These are phyloP conservation scores for Glycine soja DNA, from an alignment of 306 rosid species.

Conservation along the genomic window DNA sequence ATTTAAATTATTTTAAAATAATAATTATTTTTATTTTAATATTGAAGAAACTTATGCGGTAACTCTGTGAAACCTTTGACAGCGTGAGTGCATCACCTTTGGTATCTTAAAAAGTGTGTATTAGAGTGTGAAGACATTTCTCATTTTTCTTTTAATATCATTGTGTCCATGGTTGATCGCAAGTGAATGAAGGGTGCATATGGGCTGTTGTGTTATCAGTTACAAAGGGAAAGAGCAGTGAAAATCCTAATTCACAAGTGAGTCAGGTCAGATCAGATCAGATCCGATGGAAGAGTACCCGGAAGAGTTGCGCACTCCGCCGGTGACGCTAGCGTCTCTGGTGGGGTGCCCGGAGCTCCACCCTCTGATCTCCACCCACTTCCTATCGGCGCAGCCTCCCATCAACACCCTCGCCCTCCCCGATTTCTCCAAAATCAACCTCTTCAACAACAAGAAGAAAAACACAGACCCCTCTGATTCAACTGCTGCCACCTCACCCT, in stretches of 20 bases:
- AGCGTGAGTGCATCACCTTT: too few relatives aligned
- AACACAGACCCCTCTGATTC: constrained; percentile 48
- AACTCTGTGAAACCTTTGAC: too few relatives aligned
- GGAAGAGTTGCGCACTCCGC: constrained; percentile 92
- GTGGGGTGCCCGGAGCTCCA: constrained; percentile 88
- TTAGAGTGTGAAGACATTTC: too few relatives aligned
- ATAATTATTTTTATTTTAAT: too few relatives aligned
- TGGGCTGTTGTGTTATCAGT: too few relatives aligned
- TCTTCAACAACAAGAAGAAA: constrained; percentile 47
- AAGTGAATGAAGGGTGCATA: too few relatives aligned
- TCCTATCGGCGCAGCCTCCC: constrained; percentile 80
- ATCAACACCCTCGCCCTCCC: constrained; percentile 92
- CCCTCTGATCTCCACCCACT: constrained; percentile 62
- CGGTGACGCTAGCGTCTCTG: constrained; percentile 72
- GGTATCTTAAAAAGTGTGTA: too few relatives aligned
- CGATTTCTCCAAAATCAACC: constrained; percentile 71
- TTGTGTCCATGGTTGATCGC: too few relatives aligned
- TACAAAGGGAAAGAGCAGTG: too few relatives aligned
- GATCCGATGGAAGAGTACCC: constrained; percentile 83
- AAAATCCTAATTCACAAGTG: background rate
- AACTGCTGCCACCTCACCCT: constrained; percentile 11
- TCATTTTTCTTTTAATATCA: too few relatives aligned
- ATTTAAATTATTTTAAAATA: too few relatives aligned
- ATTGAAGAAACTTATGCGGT: too few relatives aligned
- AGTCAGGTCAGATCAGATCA: background rate